phyloP scores from a whole-genome alignment of 1,284 basidiomycete genomes.

The Hypsizygus ulmarius region DNA sequence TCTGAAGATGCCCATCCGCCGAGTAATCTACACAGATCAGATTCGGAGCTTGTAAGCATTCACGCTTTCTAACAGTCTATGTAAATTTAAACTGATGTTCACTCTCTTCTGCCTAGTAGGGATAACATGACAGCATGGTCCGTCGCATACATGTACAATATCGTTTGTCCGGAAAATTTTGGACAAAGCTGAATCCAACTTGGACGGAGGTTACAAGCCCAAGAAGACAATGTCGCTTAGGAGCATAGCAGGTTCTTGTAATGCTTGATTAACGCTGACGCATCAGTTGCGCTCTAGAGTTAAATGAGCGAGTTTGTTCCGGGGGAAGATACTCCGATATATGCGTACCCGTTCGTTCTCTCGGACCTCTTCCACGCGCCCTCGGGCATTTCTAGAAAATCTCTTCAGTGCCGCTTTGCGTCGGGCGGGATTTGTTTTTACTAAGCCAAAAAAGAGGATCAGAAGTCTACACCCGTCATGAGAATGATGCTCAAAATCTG shows the following conservation, averaged over 20 bases:
- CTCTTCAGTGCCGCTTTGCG: conserved; percentile 26
- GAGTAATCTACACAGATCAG: conserved; percentile 28
- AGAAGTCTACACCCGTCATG: background rate
- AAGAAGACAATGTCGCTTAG: conserved; percentile 8
- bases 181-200: no score
- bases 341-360: conserved; percentile 32
- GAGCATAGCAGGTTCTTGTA: conserved; percentile 32
- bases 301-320: background rate
- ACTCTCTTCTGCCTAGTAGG: conserved; percentile 22
- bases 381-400: conserved; percentile 30
- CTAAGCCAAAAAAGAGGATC: conserved; percentile 18
- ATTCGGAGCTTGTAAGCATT: conserved; percentile 35
- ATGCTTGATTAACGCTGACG: conserved; percentile 35
- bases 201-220: no score
- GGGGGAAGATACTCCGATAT: background rate
- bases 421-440: conserved; percentile 22
- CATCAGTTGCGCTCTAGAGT: conserved; percentile 34
- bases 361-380: conserved; percentile 30
- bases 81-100: conserved; percentile 1
- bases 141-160: background rate
- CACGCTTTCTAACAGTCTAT: background rate
- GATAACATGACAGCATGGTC: conserved; percentile 5
- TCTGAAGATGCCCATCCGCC: conserved; percentile 35
- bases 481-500: conserved; percentile 10
- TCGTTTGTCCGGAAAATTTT: conserved; percentile 5